A percentile compares a stretch with the other conserved stretches of the same genome.
These are phyloP conservation scores for Xanthoconium purpureum DNA, from an alignment of 768 basidiomycete species.

Conservation along the genomic window DNA sequence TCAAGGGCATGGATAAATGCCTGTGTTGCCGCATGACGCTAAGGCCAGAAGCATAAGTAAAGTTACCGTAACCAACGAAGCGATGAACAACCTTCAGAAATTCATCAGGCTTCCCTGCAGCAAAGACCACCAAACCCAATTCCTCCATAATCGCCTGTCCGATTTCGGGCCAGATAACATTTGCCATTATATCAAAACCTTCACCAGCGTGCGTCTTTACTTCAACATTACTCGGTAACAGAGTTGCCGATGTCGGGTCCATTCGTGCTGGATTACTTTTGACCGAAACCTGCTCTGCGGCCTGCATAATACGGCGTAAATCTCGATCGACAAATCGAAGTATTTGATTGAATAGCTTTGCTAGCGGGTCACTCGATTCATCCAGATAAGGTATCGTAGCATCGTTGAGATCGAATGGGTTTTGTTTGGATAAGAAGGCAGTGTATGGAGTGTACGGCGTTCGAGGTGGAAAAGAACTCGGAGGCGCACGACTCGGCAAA, in stretches of 20 bases:
- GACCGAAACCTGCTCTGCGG: slow-evolving; percentile 64
- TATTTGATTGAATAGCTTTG: slow-evolving; percentile 75
- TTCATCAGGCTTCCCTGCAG: slow-evolving; percentile 88
- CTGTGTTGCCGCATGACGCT: slow-evolving; percentile 86
- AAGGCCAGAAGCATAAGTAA: slow-evolving; percentile 1
- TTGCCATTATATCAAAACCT: slow-evolving; percentile 81
- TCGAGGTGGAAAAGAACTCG: slow-evolving; percentile 43
- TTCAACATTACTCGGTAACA: slow-evolving; percentile 1
- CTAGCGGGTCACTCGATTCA: slow-evolving; percentile 63
- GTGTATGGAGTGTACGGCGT: slow-evolving; percentile 55
- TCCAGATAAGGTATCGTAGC: slow-evolving; percentile 53
- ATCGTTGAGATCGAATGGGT: slow-evolving; percentile 35
- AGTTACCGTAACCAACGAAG: neutral
- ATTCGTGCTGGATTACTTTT: slow-evolving; percentile 39
- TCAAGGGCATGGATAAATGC: slow-evolving; percentile 83
- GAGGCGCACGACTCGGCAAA: slow-evolving; percentile 32
- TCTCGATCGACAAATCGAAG: slow-evolving; percentile 79
- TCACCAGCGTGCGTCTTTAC: slow-evolving; percentile 14
- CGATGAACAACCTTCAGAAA: slow-evolving; percentile 69
- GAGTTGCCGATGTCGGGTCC: slow-evolving; percentile 5
- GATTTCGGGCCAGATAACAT: slow-evolving; percentile 87
- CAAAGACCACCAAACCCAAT: slow-evolving; percentile 78
- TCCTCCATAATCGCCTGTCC: slow-evolving; percentile 80
- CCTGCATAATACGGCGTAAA: slow-evolving; percentile 68
- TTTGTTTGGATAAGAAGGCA: slow-evolving; percentile 43